Conservation (phyloP, 192 early-diverging fungal species). For the Coemansia sp. region DNA sequence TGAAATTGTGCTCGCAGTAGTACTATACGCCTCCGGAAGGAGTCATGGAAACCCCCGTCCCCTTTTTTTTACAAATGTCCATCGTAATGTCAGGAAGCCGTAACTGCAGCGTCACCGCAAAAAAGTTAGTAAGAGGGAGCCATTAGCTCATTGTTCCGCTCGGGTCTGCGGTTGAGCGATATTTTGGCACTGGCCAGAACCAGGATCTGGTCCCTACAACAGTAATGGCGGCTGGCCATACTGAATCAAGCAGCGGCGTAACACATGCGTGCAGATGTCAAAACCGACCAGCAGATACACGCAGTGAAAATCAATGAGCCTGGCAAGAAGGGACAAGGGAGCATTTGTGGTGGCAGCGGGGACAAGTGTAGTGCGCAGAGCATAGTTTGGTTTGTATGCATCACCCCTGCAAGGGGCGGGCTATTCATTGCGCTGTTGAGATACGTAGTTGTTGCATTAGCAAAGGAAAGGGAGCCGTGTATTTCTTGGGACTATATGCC, state of each 20-base stretch:
- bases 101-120: conserved; percentile 1
- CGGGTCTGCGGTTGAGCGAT: background rate
- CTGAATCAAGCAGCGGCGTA: background rate
- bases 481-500: background rate
- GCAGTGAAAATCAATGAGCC: background rate
- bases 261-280: background rate
- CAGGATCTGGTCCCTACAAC: background rate
- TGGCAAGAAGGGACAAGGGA: background rate
- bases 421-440: conserved; percentile 1
- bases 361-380: conserved; percentile 4
- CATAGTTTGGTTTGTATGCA: conserved; percentile 1
- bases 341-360: conserved; percentile 1
- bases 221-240: background rate
- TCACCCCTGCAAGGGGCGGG: conserved; percentile 9
- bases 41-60: background rate
- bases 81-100: background rate
- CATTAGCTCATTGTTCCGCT: background rate
- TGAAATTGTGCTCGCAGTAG: background rate
- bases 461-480: background rate
- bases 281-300: background rate
- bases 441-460: background rate
- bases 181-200: background rate
- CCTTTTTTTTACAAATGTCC: background rate
- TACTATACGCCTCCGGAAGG: background rate
- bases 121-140: background rate